These are phyloP conservation scores for Gymnopilus junonius DNA, from an alignment of 768 basidiomycete species.

Conservation along the genomic window DNA sequence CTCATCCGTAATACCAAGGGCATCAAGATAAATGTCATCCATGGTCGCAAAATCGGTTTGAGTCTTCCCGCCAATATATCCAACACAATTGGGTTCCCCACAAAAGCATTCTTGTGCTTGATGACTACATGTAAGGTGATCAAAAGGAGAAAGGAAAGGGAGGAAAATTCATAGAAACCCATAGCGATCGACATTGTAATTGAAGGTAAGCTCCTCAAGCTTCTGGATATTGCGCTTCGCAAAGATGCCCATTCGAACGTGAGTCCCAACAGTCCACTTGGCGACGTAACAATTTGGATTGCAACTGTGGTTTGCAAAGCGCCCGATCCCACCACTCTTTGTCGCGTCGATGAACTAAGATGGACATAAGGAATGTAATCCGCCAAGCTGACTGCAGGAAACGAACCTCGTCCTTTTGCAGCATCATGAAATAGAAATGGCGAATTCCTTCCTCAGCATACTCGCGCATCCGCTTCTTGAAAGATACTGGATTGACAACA, in stretches of 20 bases:
- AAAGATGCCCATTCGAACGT: constrained; percentile 98
- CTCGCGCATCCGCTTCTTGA: constrained; percentile 92
- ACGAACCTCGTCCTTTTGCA: constrained; percentile 94
- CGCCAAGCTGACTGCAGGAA: neutral
- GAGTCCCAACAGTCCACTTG: constrained; percentile 92
- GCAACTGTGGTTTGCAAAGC: constrained; percentile 98
- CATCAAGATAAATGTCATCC: constrained; percentile 94
- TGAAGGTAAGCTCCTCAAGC: constrained; percentile 94
- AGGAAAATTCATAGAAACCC: constrained; percentile 60
- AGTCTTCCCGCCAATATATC: constrained; percentile 96
- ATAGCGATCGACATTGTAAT: constrained; percentile 99
- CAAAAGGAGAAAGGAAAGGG: neutral
- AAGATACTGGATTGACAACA: constrained; percentile 84
- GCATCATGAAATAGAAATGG: constrained; percentile 99
- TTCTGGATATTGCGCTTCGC: constrained; percentile 79
- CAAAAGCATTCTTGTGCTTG: constrained; percentile 95
- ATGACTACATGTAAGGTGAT: constrained; percentile 58
- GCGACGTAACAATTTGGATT: constrained; percentile 98
- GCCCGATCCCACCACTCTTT: constrained; percentile 93
- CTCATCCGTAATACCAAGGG: constrained; percentile 93
- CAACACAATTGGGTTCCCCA: constrained; percentile 93
- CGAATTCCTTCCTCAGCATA: constrained; percentile 92
- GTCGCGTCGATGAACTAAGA: constrained; percentile 95
- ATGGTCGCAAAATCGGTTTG: constrained; percentile 95
- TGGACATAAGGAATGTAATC: neutral